A percentile compares a stretch with the other conserved stretches of the same genome.
These are phyloP conservation scores for Claviceps pusilla DNA, from an alignment of 2,329 filamentous ascomycete species.

Conservation along the genomic window DNA sequence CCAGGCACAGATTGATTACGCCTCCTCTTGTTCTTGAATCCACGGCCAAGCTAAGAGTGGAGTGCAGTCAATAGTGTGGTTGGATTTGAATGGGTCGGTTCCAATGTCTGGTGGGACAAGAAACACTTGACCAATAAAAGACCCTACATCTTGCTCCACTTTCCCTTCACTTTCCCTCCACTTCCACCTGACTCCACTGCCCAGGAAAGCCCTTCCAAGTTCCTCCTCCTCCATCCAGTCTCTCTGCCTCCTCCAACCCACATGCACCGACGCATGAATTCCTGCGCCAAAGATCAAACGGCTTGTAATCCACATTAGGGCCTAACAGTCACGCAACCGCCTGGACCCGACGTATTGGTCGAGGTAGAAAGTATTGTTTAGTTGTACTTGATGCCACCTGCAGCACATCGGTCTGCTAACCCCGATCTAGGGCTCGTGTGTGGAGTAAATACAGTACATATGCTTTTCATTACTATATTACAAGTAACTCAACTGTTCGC, in stretches of 20 bases:
- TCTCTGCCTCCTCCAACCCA: neutral
- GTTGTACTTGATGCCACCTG: neutral
- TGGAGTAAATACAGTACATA: neutral
- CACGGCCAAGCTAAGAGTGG: neutral
- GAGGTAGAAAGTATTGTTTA: neutral
- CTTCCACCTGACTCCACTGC: neutral
- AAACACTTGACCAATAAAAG: neutral
- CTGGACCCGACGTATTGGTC: neutral
- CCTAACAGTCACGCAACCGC: neutral
- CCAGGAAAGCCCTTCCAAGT: neutral
- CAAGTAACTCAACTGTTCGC: neutral
- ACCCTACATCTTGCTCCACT: neutral
- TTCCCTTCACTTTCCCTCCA: neutral
- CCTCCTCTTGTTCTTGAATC: neutral
- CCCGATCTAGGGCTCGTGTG: neutral
- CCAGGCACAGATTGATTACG: neutral
- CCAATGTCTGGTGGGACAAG: neutral
- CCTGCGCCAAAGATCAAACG: neutral
- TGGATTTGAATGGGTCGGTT: too few species aligned
- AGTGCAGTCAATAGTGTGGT: too few species aligned
- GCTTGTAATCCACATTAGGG: neutral
- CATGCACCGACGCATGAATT: neutral
- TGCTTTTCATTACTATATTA: neutral
- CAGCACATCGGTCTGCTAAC: neutral
- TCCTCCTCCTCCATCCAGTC: neutral